Evolutionary conservation across 768 basidiomycete genomes (phyloP).

Genomic region (Lentinus brumalis): DNA sequence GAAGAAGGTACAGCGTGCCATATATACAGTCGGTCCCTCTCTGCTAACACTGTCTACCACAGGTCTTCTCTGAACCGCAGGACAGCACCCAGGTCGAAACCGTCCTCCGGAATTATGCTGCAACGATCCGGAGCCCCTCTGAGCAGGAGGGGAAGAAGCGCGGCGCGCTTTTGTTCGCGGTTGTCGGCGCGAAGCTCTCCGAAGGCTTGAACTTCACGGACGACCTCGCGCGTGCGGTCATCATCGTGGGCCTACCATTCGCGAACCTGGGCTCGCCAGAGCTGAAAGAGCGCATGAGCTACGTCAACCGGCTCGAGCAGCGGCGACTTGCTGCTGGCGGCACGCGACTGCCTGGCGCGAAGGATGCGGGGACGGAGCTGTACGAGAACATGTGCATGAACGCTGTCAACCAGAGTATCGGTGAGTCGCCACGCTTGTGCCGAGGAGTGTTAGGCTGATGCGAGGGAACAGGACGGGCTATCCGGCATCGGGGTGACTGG

Average conservation of each 20-base stretch:
- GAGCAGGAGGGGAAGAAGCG: conserved; percentile 23
- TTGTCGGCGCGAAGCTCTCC: conserved; percentile 96
- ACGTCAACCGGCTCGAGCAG: conserved; percentile 66
- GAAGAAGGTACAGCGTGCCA: conserved; percentile 61
- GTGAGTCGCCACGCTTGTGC: conserved; percentile 42
- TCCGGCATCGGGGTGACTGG: conserved; percentile 91
- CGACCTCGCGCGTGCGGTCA: conserved; percentile 71
- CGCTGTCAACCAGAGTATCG: conserved; percentile 97
- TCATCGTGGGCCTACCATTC: conserved; percentile 90
- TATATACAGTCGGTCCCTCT: neutral
- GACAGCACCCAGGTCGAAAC: conserved; percentile 70
- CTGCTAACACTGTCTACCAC: neutral
- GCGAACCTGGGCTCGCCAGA: conserved; percentile 91
- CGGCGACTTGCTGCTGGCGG: conserved; percentile 36
- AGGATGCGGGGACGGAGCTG: conserved; percentile 59
- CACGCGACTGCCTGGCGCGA: conserved; percentile 42
- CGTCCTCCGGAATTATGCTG: conserved; percentile 72
- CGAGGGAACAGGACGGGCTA: conserved; percentile 72
- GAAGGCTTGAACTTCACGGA: conserved; percentile 74
- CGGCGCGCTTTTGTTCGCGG: conserved; percentile 89
- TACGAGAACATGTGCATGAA: conserved; percentile 93
- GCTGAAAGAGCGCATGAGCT: conserved; percentile 88
- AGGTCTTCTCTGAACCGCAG: conserved; percentile 92
- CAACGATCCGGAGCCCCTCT: conserved; percentile 34
- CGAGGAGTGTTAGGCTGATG: neutral